Evolutionary conservation across 371 early-diverging fungal genomes (phyloP), one percentile per base, ranked within the genome.

Genomic region (Mucor circinelloides): DNA sequence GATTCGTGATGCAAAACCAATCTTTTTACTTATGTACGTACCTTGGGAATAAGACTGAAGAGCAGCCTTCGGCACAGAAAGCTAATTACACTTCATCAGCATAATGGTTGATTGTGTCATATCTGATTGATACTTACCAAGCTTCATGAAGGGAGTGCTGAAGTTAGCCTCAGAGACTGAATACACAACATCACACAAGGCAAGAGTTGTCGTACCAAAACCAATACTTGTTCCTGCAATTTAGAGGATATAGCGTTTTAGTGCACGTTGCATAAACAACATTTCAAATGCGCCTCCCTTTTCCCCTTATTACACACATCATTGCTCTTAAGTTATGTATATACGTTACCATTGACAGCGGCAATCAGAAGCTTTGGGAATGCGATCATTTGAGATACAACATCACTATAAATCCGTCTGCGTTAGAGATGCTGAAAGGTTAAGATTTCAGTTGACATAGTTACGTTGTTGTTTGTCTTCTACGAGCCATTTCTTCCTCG

Each of bases 61-160:
- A 89, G 73, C 88, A 86, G 30, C 87, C 90, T 76, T 90, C 90
- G n/a, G 88, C 89, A 63, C 90, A 89, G 69, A 90, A 87, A 19
- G 80, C 73, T 72, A 38, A 3, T 10, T 31, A 27, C 6, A 52
- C 21, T 23, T 25, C 8, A 25, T 54, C 12, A 54, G 55, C n/a
- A 12, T 23, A 9, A 23, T 50, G 3, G 1, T 7, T 10, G 28
- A 8, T 28, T 15, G 54, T 8, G 23, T 23, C 5, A 25, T 7
- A 23, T 9, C 9, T 28, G 9, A 10, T 15, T 15, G 1, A 5
- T 15, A n/a, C 36, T 65, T 72, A 72, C 73, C 89, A 15, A 89
- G 73, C 61, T 87, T 81, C 90, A 90, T 90, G 65, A 90, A 90
- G 6, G 90, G 90, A 6, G 89, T 89, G 25, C 67, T 74, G 67